Conservation (phyloP, 352 stramenopile genomes). For the Hyaloperonospora arabidopsidis region DNA sequence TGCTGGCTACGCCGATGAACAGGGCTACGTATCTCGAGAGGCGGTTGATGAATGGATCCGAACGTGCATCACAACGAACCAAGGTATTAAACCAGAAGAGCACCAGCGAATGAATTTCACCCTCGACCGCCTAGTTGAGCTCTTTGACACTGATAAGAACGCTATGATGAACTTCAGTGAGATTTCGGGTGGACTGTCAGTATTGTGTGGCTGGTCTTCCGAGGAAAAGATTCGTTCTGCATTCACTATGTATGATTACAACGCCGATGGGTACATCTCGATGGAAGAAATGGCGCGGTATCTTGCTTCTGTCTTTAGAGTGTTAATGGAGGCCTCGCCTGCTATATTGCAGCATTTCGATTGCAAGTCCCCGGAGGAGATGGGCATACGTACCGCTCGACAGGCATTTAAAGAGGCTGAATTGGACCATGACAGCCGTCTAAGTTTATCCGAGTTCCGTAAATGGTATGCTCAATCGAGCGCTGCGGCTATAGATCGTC, state of each 20-base stretch:
- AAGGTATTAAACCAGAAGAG: conserved; percentile 38
- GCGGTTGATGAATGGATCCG: conserved; percentile 77
- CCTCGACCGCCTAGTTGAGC: conserved; percentile 65
- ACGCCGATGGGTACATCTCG: conserved; percentile 79
- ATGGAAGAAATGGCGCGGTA: conserved; percentile 81
- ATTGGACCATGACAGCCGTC: conserved; percentile 49
- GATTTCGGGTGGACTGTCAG: conserved; percentile 74
- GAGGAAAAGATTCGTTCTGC: conserved; percentile 67
- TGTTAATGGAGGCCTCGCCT: conserved; percentile 72
- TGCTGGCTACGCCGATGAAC: conserved; percentile 57
- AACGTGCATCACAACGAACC: conserved; percentile 53
- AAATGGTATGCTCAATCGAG: conserved; percentile 75
- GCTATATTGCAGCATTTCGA: conserved; percentile 37
- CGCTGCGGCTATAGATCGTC: conserved; percentile 63
- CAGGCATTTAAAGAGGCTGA: conserved; percentile 76
- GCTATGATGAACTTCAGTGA: conserved; percentile 81
- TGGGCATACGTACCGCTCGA: conserved; percentile 53
- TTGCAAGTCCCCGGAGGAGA: conserved; percentile 46
- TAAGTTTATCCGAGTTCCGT: conserved; percentile 74
- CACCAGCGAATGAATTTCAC: conserved; percentile 70
- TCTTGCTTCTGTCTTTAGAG: conserved; percentile 77
- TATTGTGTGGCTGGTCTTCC: conserved; percentile 77
- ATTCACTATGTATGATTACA: conserved; percentile 82
- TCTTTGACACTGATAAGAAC: conserved; percentile 84
- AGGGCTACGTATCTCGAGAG: conserved; percentile 60